Conservation (phyloP, 257 asterid species). For the Salvia miltiorrhiza region DNA sequence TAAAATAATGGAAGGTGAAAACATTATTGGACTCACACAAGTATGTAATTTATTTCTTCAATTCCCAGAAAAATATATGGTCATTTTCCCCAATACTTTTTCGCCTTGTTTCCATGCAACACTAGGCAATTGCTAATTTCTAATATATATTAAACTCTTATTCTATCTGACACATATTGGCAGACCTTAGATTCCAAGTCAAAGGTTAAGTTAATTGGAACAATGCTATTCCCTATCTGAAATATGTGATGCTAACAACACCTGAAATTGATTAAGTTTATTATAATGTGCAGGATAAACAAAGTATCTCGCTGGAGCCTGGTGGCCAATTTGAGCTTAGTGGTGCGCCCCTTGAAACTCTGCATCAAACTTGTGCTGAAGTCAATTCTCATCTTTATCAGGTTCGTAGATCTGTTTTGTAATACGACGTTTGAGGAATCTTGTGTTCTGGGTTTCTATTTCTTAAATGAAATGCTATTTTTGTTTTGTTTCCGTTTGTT, state of each 20-base stretch:
- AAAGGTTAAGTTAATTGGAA: not conserved
- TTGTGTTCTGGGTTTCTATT: slow-evolving; percentile 1
- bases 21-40: slow-evolving; percentile 93
- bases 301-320: slow-evolving; percentile 95
- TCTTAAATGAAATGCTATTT: slow-evolving; percentile 3
- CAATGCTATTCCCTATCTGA: not conserved
- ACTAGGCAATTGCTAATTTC: not conserved
- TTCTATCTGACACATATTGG: not conserved
- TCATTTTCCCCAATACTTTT: slow-evolving; percentile 2
- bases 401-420: slow-evolving; percentile 34
- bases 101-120: not conserved
- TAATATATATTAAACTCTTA: not conserved
- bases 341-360: slow-evolving; percentile 96
- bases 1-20: slow-evolving; percentile 88
- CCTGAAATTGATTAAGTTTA: slow-evolving; percentile 3
- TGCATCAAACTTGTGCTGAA: slow-evolving; percentile 98
- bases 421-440: not conserved
- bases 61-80: not conserved
- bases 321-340: slow-evolving; percentile 99
- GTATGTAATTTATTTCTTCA: slow-evolving; percentile 26
- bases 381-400: slow-evolving; percentile 98
- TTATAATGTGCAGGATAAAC: slow-evolving; percentile 61
- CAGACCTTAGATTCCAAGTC: not conserved
- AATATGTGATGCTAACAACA: not conserved
- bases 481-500: not conserved